A percentile compares a stretch with the other conserved stretches of the same genome.
Conservation (phyloP, 2,329 filamentous ascomycete species). For the Aspergillus novoparasiticus region DNA sequence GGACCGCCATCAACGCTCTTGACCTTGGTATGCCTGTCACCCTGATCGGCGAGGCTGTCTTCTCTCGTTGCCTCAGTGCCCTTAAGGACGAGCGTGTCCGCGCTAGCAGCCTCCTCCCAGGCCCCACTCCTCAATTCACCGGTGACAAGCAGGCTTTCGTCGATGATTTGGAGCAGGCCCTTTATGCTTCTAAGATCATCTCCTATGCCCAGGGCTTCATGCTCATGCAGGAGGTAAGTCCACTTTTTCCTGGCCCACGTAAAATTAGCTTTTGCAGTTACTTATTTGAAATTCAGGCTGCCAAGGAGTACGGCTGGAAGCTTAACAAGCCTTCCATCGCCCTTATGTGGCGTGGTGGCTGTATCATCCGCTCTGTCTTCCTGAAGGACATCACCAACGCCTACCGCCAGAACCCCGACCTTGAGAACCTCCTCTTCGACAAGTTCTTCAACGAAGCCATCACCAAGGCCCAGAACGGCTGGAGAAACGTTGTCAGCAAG, state of each 20-base stretch:
- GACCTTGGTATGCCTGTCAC: constrained; percentile 99
- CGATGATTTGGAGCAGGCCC: constrained; percentile 95
- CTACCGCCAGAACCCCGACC: constrained; percentile 90
- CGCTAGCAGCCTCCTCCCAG: constrained; percentile 77
- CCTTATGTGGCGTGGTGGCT: constrained; percentile 99
- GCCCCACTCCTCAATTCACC: constrained; percentile 77
- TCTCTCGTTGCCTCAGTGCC: constrained; percentile 88
- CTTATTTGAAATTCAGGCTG: constrained; percentile 62
- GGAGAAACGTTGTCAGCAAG: constrained; percentile 90
- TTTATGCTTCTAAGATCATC: constrained; percentile 99
- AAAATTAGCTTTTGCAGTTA: not conserved
- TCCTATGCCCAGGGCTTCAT: constrained; percentile 99
- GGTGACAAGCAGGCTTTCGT: constrained; percentile 94
- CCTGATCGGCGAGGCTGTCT: constrained; percentile 94
- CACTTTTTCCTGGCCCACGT: not conserved
- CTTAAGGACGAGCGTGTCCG: constrained; percentile 90
- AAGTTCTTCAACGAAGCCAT: constrained; percentile 99
- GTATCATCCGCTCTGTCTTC: constrained; percentile 99
- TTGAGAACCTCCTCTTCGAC: constrained; percentile 98
- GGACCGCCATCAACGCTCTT: constrained; percentile 98
- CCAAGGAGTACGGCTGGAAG: constrained; percentile 96
- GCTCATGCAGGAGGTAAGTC: constrained; percentile 92
- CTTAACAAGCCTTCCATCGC: constrained; percentile 99
- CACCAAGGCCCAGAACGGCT: constrained; percentile 90
- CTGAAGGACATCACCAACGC: constrained; percentile 98